Evolutionary conservation across 139 green algal genomes (phyloP).

Genomic region (Yamagishiella unicocca): DNA sequence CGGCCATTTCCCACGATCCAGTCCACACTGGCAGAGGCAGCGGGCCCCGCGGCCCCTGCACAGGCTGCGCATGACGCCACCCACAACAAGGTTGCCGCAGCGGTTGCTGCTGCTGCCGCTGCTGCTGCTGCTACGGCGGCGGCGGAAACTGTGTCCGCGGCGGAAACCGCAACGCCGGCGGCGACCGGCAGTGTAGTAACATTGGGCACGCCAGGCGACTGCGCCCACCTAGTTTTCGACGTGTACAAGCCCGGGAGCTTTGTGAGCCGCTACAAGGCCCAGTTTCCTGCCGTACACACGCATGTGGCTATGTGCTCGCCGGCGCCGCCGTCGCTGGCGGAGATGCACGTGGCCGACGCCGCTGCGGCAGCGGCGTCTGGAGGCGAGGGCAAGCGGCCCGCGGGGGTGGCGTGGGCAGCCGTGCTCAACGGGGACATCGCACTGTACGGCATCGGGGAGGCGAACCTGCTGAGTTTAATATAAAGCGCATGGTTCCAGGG

Average conservation of each 20-base stretch:
- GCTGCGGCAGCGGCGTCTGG: conserved; percentile 18
- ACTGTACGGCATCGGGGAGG: conserved; percentile 23
- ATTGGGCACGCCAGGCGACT: background rate
- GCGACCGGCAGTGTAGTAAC: background rate
- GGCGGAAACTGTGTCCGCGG: background rate
- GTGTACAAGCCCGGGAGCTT: conserved; percentile 53
- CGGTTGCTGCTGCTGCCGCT: background rate
- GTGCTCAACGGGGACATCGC: conserved; percentile 48
- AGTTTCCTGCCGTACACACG: conserved; percentile 25
- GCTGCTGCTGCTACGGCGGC: background rate
- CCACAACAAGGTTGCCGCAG: background rate
- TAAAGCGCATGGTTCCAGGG: too few relatives aligned
- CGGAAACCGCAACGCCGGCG: background rate
- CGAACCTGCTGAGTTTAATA: conserved; percentile 29
- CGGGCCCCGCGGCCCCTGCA: too few relatives aligned
- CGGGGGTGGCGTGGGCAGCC: conserved; percentile 41
- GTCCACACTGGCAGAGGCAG: background rate
- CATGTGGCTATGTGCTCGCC: conserved; percentile 47
- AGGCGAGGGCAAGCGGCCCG: background rate
- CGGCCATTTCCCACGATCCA: conserved; percentile 1
- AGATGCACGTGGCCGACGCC: conserved; percentile 37
- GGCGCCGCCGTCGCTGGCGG: conserved; percentile 16
- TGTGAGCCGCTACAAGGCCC: conserved; percentile 26
- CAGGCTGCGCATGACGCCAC: background rate
- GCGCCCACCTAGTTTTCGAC: conserved; percentile 49